These are phyloP conservation scores for Spergularia marina DNA, from an alignment of 148 eudicot genomes.

Conservation along the genomic window DNA sequence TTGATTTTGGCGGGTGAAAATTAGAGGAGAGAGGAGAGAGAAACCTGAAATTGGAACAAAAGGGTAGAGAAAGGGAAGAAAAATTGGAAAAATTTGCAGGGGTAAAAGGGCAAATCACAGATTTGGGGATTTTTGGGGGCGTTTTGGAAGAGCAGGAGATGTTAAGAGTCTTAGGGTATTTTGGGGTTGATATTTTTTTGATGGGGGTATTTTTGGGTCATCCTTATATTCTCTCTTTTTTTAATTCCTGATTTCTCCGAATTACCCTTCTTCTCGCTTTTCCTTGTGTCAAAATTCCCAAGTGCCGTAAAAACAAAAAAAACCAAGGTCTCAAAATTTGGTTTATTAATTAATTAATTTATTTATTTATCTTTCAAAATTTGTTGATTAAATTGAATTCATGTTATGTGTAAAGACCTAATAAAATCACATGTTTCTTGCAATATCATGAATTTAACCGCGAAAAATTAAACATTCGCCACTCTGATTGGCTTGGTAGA, in stretches of 20 bases:
- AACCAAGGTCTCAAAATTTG: too few species aligned
- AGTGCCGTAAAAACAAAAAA: too few species aligned
- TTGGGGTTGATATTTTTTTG: not conserved
- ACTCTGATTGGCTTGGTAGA: too few species aligned
- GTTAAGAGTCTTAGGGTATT: constrained; percentile 16
- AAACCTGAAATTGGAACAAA: not conserved
- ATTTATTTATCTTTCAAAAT: too few species aligned
- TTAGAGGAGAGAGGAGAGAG: constrained; percentile 10
- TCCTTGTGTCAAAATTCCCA: not conserved
- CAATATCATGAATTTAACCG: too few species aligned
- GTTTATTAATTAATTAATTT: too few species aligned
- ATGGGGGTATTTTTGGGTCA: constrained; percentile 40
- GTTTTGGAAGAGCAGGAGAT: constrained; percentile 14
- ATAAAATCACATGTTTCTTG: too few species aligned
- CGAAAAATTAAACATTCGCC: too few species aligned
- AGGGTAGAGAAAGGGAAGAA: constrained; percentile 35
- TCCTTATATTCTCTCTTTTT: not conserved
- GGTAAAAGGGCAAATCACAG: constrained; percentile 26
- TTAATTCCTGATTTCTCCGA: constrained; percentile 12
- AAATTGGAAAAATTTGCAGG: constrained; percentile 16
- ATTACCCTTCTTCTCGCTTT: constrained; percentile 20
- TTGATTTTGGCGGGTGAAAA: constrained; percentile 26
- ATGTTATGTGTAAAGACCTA: too few species aligned
- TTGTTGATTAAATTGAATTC: too few species aligned
- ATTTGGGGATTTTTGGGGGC: constrained; percentile 15